Evolutionary conservation across 164 flowering plant genomes (phyloP), one percentile per base, ranked within the genome.

Genomic region (Kingdonia uniflora): DNA sequence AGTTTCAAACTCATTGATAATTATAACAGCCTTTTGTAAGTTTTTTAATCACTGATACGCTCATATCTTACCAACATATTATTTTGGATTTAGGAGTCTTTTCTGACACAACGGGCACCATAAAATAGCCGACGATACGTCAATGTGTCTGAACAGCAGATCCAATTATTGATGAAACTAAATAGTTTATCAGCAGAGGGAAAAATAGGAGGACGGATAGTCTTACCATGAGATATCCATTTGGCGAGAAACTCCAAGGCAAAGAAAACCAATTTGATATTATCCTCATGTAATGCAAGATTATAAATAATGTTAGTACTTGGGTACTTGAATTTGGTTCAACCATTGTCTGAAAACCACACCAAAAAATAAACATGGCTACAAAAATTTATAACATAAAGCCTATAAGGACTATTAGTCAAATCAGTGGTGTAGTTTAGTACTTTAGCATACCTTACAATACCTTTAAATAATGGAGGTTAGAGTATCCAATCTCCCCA

Each of bases 121-220:
- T n/a, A 92, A 71, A 29, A 88, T 62, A 21, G 78, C 65, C 97
- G 97, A 92, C 20, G 99, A 80, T 63, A 80, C 92, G 65, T 84
- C 95, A 47, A 48, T 64, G 80, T 7, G 91, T 86, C 66, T 95
- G 79, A 33, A 71, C 78, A 59, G 95, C 95, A 58, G 95, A 82
- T 55, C 74, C 81, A 56, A 92, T 73, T 1, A 87, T 76, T 44
- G 91, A 68, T 16, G 82, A 73, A 55, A 80, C 61, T 56, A n/a
- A 84, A 51, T 39, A 95, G 95, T 77, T 92, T 88, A 65, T 86
- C 87, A 19, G 79, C 92, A 54, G 89, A 81, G 47, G 77, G 75
- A 44, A 57, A 63, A 49, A 75, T 59, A 58, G 88, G 71, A 0
- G 95, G 89, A 52, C 77, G 74, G 21, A 76, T 57, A 33, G 17